A percentile compares a stretch with the other conserved stretches of the same genome.
phyloP scores from a whole-genome alignment of 352 stramenopile species.

The Globisporangium irregulare region DNA sequence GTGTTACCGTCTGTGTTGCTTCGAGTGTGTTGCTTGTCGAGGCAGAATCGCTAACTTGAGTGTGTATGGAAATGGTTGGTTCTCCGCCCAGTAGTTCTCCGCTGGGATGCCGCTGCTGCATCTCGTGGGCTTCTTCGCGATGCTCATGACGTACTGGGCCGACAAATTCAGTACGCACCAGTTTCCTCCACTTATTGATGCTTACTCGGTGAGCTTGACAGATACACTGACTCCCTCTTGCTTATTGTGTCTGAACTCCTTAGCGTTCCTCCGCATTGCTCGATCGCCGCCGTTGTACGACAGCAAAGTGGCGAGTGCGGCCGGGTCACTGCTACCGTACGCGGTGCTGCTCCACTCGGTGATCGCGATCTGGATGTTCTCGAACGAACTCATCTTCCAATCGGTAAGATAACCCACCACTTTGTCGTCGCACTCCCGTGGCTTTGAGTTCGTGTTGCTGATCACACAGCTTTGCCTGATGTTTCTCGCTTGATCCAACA shows the following conservation, averaged over 20 bases:
- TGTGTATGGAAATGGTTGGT: not conserved
- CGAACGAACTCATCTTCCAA: constrained; percentile 83
- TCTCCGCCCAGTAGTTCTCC: constrained; percentile 46
- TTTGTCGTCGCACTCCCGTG: not conserved
- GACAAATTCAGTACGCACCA: constrained; percentile 80
- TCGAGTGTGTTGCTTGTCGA: not conserved
- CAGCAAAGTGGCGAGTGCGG: constrained; percentile 55
- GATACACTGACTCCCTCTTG: not conserved
- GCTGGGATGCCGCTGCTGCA: constrained; percentile 79
- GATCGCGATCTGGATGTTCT: constrained; percentile 86
- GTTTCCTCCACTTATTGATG: not conserved
- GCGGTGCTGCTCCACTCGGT: constrained; percentile 72
- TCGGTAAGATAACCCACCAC: constrained; percentile 23
- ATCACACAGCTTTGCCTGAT: not conserved
- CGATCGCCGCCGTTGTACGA: constrained; percentile 71
- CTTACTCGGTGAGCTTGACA: not conserved
- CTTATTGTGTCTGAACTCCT: not conserved
- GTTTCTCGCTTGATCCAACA: not conserved
- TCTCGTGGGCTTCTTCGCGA: constrained; percentile 64
- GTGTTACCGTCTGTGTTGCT: not conserved
- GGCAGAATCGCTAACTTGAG: not conserved
- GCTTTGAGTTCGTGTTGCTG: not conserved
- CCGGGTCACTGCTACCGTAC: constrained; percentile 64
- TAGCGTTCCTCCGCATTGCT: constrained; percentile 69
- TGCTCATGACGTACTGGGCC: constrained; percentile 81